A percentile compares a stretch with the other conserved stretches of the same genome.
phyloP scores from a whole-genome alignment of 306 rosid species.

The Calophaca sinica region DNA sequence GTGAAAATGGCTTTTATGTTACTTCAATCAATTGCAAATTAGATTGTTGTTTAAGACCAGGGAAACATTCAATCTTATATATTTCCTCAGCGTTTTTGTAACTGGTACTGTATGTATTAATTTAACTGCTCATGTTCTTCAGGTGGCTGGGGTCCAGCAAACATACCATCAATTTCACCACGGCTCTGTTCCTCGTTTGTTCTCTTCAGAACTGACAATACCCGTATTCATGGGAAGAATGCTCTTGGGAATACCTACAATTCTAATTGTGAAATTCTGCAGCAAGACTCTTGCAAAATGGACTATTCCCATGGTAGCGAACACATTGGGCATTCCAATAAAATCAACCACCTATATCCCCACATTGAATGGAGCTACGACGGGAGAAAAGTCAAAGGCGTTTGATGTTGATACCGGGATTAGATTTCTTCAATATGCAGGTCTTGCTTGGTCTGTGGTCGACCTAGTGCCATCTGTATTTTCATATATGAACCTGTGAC shows the following conservation, averaged over 20 bases:
- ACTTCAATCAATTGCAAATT: background rate
- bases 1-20: no score
- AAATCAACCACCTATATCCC: constrained; percentile 83
- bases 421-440: constrained; percentile 84
- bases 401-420: constrained; percentile 92
- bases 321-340: constrained; percentile 82
- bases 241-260: constrained; percentile 84
- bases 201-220: constrained; percentile 62
- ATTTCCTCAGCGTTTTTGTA: background rate
- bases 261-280: constrained; percentile 83
- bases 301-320: constrained; percentile 79
- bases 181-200: constrained; percentile 65
- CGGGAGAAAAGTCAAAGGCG: constrained; percentile 57
- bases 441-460: constrained; percentile 96
- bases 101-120: background rate
- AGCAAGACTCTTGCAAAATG: constrained; percentile 94
- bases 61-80: background rate
- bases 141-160: constrained; percentile 95
- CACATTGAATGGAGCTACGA: constrained; percentile 50
- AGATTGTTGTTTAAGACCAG: background rate
- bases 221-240: constrained; percentile 73
- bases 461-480: constrained; percentile 91
- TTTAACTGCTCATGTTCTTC: constrained; percentile 36
- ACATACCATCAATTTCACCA: constrained; percentile 96
- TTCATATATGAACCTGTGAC: constrained; percentile 64